Evolutionary conservation across 805 yeast genomes (phyloP), one percentile per base, ranked within the genome.

Genomic region (Lipomyces sp.): DNA sequence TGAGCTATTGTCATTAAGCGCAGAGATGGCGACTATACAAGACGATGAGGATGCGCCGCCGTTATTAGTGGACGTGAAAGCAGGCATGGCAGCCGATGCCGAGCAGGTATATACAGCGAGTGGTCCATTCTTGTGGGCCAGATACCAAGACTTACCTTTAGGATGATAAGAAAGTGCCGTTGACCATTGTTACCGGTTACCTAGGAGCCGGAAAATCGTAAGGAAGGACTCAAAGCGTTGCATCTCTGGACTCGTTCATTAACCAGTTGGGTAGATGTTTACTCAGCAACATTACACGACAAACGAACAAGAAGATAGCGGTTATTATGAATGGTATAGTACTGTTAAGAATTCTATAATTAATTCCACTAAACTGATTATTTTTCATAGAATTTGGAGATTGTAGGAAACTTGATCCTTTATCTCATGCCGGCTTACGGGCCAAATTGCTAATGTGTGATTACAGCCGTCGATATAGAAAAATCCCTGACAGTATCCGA

Each of bases 181-280:
- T 95, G 18, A 92, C 98, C 0, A 91, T 95, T 15, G 87, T 95
- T 50, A 94, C 99, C 0, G 99, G 99, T 1, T 95, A 93, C 75
- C 79, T 95, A 51, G 99, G 99, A 0, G 89, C 97, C 11, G 99
- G 99, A 1, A 95, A 95, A 74, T 89, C 95, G 72, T 72, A 33
- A 37, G 64, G 42, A 33, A 37, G 64, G 42, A 10, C 3, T 29
- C 11, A 10, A 42, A 2, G 8, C 24, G 0, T 34, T 53, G 13
- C 15, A 45, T 24, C 18, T 24, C 18, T 33, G 15, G n/a, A 24
- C 24, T 10, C 10, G 57, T 24, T 51, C 50, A 29, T 54, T 24
- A 15, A 42, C n/a, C 24, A 7, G 48, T 2, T n/a, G 48, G 48
- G 60, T 18, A 74, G 79, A 0, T 94, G 98, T 0, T 78, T 95